Evolutionary conservation across 257 asterid species (phyloP), one percentile per base, ranked within the genome.

Genomic region (Scutellaria barbata): DNA sequence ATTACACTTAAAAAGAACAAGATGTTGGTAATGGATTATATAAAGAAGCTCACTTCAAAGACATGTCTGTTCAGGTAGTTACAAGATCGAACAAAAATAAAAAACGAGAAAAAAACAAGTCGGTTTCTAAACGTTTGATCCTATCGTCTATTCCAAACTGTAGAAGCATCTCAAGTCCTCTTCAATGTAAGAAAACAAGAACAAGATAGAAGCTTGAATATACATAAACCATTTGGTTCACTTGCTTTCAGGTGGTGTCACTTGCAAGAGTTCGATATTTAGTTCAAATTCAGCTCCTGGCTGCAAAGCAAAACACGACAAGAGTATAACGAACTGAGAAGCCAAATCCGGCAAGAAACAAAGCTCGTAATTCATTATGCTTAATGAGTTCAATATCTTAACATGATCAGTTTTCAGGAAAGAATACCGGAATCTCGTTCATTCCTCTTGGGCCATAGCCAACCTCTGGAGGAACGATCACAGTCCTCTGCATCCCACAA

Each of bases 371-470:
- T 42, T 43, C 41, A 67, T 35, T 17, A 51, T 8, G 63, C 22
- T 16, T 52, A 17, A 35, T 10, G 54, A 53, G 42, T 30, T 30
- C 35, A 2, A 2, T 30, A 30, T 30, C 35, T 30, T 30, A 30
- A 2, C 41, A 59, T 39, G 5, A 68, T 30, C 35, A 4, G 35
- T 30, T 30, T 30, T 30, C 35, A 30, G 3, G 11, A 42, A 67
- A 52, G 52, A 37, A 66, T 91, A 94, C 97, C 86, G 98, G 97
- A 22, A 94, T 94, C 81, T 94, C 98, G 57, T 86, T 89, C 96
- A 94, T 91, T 73, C 98, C 97, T 75, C 43, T 89, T 16, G 85
- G 77, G 20, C 97, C 97, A 66, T 89, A 94, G 10, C 97, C 98
- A 50, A 88, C 92, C 65, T 89, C 98, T 0, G 97, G 96, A 66